A percentile compares a stretch with the other conserved stretches of the same genome.
Evolutionary conservation across 805 yeast species (phyloP).

Genomic region (Metschnikowia proteae): DNA sequence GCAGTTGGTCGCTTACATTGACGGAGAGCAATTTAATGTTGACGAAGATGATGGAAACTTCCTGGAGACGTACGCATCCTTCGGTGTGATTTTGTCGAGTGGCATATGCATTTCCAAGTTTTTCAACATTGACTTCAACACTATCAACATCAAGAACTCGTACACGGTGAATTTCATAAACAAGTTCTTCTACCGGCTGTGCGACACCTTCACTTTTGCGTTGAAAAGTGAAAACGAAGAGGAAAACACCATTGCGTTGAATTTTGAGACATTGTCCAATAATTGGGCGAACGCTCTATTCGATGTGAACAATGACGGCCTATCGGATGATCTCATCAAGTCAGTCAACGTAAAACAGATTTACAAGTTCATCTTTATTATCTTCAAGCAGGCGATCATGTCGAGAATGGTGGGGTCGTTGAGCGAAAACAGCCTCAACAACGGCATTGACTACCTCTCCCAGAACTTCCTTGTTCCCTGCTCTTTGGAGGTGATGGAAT

Average conservation of each 20-base stretch:
- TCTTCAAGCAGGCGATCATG: constrained; percentile 66
- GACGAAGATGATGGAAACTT: constrained; percentile 57
- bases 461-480: constrained; percentile 70
- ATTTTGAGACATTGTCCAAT: constrained; percentile 37
- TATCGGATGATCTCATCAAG: constrained; percentile 77
- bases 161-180: constrained; percentile 33
- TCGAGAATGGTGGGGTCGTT: constrained; percentile 56
- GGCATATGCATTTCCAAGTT: constrained; percentile 24
- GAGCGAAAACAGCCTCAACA: constrained; percentile 56
- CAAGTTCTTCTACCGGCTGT: constrained; percentile 29
- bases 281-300: constrained; percentile 82
- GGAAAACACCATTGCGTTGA: constrained; percentile 27
- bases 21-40: constrained; percentile 13
- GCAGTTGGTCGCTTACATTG: constrained; percentile 19
- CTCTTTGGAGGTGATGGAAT: constrained; percentile 37
- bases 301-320: constrained; percentile 62
- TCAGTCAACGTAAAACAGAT: constrained; percentile 64
- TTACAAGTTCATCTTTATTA: constrained; percentile 63
- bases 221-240: constrained; percentile 21
- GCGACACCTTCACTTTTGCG: constrained; percentile 27
- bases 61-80: constrained; percentile 66
- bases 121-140: constrained; percentile 26
- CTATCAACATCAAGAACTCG: constrained; percentile 25
- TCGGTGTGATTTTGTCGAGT: constrained; percentile 53
- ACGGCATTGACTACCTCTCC: constrained; percentile 82